A percentile compares a stretch with the other conserved stretches of the same genome.
Evolutionary conservation across 495 filamentous ascomycete genomes (phyloP).

Genomic region (Penicillium maclennaniae): DNA sequence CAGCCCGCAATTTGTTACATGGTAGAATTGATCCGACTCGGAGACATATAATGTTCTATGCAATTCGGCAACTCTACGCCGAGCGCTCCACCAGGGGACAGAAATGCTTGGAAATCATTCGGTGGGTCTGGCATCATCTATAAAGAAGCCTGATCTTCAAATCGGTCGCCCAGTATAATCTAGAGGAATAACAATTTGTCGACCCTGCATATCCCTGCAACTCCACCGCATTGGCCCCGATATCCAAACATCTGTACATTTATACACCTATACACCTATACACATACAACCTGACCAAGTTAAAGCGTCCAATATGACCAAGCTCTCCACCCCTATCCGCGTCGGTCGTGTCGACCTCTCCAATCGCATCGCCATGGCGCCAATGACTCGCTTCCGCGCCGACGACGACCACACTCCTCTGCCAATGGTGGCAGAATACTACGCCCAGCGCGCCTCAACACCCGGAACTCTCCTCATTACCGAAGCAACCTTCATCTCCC

Average conservation of each 20-base stretch:
- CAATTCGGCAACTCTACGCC: background rate
- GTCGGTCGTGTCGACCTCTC: slow-evolving; percentile 43
- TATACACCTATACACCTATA: too few species aligned
- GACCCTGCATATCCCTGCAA: background rate
- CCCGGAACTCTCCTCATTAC: slow-evolving; percentile 50
- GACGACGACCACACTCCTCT: slow-evolving; percentile 41
- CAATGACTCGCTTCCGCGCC: slow-evolving; percentile 48
- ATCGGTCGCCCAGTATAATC: too few species aligned
- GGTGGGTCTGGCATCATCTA: background rate
- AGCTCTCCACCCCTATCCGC: slow-evolving; percentile 50
- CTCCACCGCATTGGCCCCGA: background rate
- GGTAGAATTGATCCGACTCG: background rate
- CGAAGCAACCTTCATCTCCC: slow-evolving; percentile 63
- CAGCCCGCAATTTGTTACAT: background rate
- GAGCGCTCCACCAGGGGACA: background rate
- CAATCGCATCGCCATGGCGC: slow-evolving; percentile 49
- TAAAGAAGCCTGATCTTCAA: too few species aligned
- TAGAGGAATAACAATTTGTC: too few species aligned
- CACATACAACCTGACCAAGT: background rate
- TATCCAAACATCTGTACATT: too few species aligned
- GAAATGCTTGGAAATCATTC: slow-evolving; percentile 5
- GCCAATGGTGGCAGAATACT: slow-evolving; percentile 46
- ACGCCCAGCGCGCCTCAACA: slow-evolving; percentile 45
- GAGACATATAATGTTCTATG: background rate
- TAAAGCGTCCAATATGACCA: slow-evolving; percentile 16